These are phyloP conservation scores for Ceratocystis harringtonii DNA, from an alignment of 2,329 filamentous ascomycete genomes.

Conservation along the genomic window DNA sequence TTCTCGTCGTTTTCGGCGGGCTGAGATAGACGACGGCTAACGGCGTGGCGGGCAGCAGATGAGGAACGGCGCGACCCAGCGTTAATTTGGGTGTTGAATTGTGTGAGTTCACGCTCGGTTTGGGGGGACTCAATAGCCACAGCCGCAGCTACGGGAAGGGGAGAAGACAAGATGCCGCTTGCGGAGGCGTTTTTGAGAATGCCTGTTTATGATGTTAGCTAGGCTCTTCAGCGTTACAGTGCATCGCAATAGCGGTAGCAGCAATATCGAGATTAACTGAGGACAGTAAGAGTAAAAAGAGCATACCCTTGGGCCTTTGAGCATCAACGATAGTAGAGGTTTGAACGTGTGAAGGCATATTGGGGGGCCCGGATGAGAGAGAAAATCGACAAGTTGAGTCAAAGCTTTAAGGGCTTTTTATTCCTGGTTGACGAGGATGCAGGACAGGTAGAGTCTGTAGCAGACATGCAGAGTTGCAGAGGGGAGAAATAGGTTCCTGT, in stretches of 20 bases:
- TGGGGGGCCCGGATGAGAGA: background rate
- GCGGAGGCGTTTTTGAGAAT: slow-evolving; percentile 85
- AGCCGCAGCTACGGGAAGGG: slow-evolving; percentile 28
- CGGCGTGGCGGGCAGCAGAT: slow-evolving; percentile 32
- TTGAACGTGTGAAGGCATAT: slow-evolving; percentile 13
- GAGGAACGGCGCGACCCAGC: slow-evolving; percentile 74
- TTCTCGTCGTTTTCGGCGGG: slow-evolving; percentile 10
- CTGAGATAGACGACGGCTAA: slow-evolving; percentile 43
- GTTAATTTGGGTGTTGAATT: slow-evolving; percentile 90
- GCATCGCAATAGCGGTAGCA: no score
- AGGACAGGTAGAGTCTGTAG: background rate
- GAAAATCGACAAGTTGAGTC: background rate
- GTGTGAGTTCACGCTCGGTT: slow-evolving; percentile 73
- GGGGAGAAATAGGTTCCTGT: background rate
- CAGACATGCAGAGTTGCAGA: background rate
- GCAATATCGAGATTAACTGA: background rate
- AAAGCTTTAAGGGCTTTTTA: background rate
- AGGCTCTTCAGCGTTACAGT: background rate
- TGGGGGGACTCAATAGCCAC: slow-evolving; percentile 30
- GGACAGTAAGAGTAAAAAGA: background rate
- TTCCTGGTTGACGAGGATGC: background rate
- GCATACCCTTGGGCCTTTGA: slow-evolving; percentile 34
- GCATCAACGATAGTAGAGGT: slow-evolving; percentile 21
- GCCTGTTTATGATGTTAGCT: slow-evolving; percentile 35
- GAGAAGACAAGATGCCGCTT: slow-evolving; percentile 31